These are phyloP conservation scores for Royoungia palumana DNA, from an alignment of 768 basidiomycete species.

Conservation along the genomic window DNA sequence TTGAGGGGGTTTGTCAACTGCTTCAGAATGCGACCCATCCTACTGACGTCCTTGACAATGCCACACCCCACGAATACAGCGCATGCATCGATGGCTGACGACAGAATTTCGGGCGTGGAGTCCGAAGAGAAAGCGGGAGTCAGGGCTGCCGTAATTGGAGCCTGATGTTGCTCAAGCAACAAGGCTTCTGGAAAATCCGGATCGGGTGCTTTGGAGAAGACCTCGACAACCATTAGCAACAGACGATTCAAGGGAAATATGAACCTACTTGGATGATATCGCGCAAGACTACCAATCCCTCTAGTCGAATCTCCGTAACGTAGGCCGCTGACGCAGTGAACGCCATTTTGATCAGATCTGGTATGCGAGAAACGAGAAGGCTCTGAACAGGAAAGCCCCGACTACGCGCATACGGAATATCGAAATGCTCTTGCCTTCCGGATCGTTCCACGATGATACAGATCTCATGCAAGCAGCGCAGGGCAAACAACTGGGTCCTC, in stretches of 20 bases:
- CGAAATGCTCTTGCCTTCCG: slow-evolving; percentile 79
- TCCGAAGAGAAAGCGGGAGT: slow-evolving; percentile 96
- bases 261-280: slow-evolving; percentile 84
- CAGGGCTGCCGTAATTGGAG: slow-evolving; percentile 94
- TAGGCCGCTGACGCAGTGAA: slow-evolving; percentile 97
- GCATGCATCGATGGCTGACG: slow-evolving; percentile 89
- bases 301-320: slow-evolving; percentile 90
- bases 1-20: slow-evolving; percentile 83
- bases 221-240: slow-evolving; percentile 42
- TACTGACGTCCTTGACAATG: slow-evolving; percentile 80
- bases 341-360: slow-evolving; percentile 95
- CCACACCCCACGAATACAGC: slow-evolving; percentile 95
- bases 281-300: slow-evolving; percentile 82
- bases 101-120: slow-evolving; percentile 91
- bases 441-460: slow-evolving; percentile 71
- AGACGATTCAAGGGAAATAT: not conserved
- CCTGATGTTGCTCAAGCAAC: slow-evolving; percentile 95
- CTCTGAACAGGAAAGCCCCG: slow-evolving; percentile 55
- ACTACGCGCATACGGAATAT: slow-evolving; percentile 65
- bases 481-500: slow-evolving; percentile 94
- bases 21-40: slow-evolving; percentile 95
- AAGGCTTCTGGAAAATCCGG: slow-evolving; percentile 89
- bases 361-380: slow-evolving; percentile 79
- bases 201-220: slow-evolving; percentile 83
- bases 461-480: slow-evolving; percentile 89